Evolutionary conservation across 116 monocot species (phyloP), one percentile per base, ranked within the genome.

Genomic region (Posidonia oceanica): DNA sequence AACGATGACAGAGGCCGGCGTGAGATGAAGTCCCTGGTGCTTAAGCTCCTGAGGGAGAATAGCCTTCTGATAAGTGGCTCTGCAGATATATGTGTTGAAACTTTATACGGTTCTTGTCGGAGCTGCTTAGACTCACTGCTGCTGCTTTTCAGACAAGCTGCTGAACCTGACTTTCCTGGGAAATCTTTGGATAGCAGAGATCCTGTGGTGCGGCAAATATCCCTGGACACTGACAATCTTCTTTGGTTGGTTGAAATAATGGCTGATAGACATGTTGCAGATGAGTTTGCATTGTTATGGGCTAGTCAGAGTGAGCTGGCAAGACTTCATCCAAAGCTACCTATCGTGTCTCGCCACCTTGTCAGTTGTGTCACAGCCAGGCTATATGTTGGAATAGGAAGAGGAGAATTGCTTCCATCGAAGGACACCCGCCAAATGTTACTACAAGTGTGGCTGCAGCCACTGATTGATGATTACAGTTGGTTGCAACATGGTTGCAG

Each of bases 401-500:
- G 71, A 78, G 98, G 98, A 59, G 98, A 98, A 72, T 84, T 98
- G 74, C 88, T 98, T 78, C 90, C 98, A 2, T 82, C 79, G 3
- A 98, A 86, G 71, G 93, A 98, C 16, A 86, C 80, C 17, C 69
- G 90, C 1, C 84, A 88, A 59, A 71, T 77, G 78, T 70, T 98
- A 53, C 69, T 98, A 52, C 75, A 81, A 55, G 75, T 87, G n/a
- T 98, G 98, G 98, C 40, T 98, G 70, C 89, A 87, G 78, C 98
- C 93, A 16, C 80, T 98, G 20, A 86, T 98, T 36, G 85, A 86
- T 40, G 98, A 98, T 70, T 98, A 93, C 69, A 79, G 69, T 54
- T 98, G 98, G 98, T 77, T 98, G 73, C 98, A 93, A 77, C 92
- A 87, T 65, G 82, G 85, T 7, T 93, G 93, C 66, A 83, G 93